phyloP scores from a whole-genome alignment of 208 protist species.

The Crithidia thermophila region DNA sequence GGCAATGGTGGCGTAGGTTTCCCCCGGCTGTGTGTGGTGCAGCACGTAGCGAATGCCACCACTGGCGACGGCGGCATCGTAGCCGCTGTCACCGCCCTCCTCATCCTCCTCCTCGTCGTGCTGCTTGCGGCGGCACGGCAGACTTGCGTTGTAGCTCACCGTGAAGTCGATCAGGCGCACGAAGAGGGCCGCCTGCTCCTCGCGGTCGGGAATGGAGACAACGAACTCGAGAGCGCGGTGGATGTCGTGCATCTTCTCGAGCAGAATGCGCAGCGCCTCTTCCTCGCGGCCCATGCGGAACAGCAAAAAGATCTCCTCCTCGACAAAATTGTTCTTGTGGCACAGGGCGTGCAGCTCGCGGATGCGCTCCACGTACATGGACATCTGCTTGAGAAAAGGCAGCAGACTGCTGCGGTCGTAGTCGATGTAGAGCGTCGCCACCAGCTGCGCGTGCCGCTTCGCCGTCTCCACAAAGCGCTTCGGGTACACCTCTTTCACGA shows the following conservation, averaged over 20 bases:
- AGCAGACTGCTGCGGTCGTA: slow-evolving; percentile 62
- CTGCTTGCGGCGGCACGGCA: slow-evolving; percentile 28
- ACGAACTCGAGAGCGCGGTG: slow-evolving; percentile 30
- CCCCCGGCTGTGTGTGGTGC: slow-evolving; percentile 40
- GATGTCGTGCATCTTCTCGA: slow-evolving; percentile 40
- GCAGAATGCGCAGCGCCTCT: slow-evolving; percentile 74
- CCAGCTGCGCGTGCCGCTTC: slow-evolving; percentile 56
- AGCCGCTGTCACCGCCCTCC: slow-evolving; percentile 2
- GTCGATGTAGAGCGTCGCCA: slow-evolving; percentile 78
- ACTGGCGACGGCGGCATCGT: slow-evolving; percentile 17
- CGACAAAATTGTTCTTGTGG: slow-evolving; percentile 56
- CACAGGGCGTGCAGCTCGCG: slow-evolving; percentile 78
- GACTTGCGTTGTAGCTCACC: slow-evolving; percentile 37
- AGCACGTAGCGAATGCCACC: slow-evolving; percentile 36
- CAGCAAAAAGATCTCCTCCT: slow-evolving; percentile 76
- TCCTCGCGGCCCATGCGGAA: slow-evolving; percentile 79
- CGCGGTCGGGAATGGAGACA: slow-evolving; percentile 36
- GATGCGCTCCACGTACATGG: slow-evolving; percentile 54
- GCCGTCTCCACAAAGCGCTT: slow-evolving; percentile 27
- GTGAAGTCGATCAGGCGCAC: slow-evolving; percentile 49
- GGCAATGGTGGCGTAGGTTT: slow-evolving; percentile 58
- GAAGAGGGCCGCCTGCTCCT: slow-evolving; percentile 69
- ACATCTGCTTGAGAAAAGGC: slow-evolving; percentile 65
- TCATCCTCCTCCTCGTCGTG: slow-evolving; percentile 5
- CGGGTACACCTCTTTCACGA: slow-evolving; percentile 37